A percentile compares a stretch with the other conserved stretches of the same genome.
Evolutionary conservation across 495 filamentous ascomycete genomes (phyloP).

Genomic region (Penicillium verhagenii): DNA sequence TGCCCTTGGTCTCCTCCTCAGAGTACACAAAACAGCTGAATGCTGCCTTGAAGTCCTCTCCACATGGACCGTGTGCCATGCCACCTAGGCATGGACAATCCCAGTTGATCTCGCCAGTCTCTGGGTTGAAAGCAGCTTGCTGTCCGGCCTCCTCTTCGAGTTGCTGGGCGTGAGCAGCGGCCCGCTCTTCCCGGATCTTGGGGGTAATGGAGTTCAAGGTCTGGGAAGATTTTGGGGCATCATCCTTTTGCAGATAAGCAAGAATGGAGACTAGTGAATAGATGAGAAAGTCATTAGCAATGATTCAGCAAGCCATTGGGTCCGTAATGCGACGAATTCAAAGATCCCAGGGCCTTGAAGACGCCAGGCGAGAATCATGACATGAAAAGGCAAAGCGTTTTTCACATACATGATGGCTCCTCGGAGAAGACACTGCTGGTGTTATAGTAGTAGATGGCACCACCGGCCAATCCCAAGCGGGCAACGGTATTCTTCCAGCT

Average conservation of each 20-base stretch:
- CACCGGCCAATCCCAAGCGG: conserved; percentile 74
- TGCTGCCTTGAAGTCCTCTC: conserved; percentile 87
- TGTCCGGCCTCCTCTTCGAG: conserved; percentile 78
- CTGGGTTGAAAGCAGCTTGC: conserved; percentile 93
- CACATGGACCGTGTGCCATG: conserved; percentile 96
- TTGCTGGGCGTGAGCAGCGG: conserved; percentile 39
- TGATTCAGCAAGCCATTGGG: conserved; percentile 4
- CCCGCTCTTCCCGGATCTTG: conserved; percentile 37
- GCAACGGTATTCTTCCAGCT: conserved; percentile 77
- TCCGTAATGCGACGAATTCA: neutral
- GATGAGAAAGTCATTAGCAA: neutral
- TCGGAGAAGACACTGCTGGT: conserved; percentile 85
- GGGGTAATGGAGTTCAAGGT: conserved; percentile 50
- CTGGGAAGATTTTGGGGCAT: conserved; percentile 29
- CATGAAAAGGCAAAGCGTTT: neutral
- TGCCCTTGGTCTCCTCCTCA: conserved; percentile 93
- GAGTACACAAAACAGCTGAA: conserved; percentile 98
- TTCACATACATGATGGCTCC: conserved; percentile 68
- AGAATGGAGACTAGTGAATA: conserved; percentile 39
- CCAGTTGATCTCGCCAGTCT: conserved; percentile 99
- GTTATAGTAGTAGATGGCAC: conserved; percentile 88
- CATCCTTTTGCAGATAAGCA: conserved; percentile 20
- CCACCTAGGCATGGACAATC: conserved; percentile 96
- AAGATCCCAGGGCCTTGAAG: conserved; percentile 11
- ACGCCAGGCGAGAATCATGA: neutral